Conservation (phyloP, 768 basidiomycete species). For the Collybiopsis confluens region DNA sequence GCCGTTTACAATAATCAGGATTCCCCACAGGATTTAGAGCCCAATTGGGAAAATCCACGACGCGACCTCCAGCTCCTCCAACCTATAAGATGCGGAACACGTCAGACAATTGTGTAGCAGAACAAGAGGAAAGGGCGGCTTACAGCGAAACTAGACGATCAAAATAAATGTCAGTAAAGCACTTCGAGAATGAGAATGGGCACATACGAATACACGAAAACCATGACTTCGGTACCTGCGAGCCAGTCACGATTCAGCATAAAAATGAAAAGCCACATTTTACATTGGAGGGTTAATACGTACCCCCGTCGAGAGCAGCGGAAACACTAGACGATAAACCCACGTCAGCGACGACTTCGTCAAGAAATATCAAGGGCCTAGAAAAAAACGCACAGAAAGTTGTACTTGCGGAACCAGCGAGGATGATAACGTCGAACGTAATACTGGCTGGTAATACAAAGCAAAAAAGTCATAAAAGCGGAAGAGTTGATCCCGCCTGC, state of each 20-base stretch:
- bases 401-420: constrained; percentile 27
- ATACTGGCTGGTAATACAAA: constrained; percentile 30
- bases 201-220: constrained; percentile 38
- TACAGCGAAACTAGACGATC: constrained; percentile 4
- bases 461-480: constrained; percentile 8
- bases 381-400: constrained; percentile 20
- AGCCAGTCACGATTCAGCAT: background rate
- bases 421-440: constrained; percentile 30
- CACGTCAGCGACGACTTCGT: no score
- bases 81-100: constrained; percentile 14
- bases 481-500: constrained; percentile 23
- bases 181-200: constrained; percentile 13
- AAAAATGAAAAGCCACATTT: no score
- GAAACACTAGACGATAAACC: constrained; percentile 1
- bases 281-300: no score
- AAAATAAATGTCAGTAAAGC: no score
- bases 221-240: constrained; percentile 30
- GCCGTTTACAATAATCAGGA: constrained; percentile 19
- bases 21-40: constrained; percentile 24
- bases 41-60: constrained; percentile 32
- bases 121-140: background rate
- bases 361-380: background rate
- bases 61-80: constrained; percentile 38
- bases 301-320: constrained; percentile 14
- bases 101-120: background rate